Base-by-base conservation (phyloP, 2,329 filamentous ascomycete genomes). In the Penicillium brevicompactum region DNA sequence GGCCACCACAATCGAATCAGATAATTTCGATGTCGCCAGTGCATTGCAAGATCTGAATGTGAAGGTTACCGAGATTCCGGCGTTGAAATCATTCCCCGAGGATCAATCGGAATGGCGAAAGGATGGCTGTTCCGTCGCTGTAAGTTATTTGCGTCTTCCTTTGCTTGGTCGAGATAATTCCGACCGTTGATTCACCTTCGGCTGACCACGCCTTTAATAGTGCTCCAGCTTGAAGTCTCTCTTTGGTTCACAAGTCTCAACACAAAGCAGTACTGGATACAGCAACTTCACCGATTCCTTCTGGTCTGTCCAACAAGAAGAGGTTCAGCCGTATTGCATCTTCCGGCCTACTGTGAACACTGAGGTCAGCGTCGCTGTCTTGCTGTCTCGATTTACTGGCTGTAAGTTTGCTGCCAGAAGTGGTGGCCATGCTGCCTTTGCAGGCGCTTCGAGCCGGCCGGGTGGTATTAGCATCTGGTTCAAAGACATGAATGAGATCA, bases 341-440 rank as follows among this genome's bases (percentile, higher is more conserved):
- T 72, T 76, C 60, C 63, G 67, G 18, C 71, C 73, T 5, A 51
- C 59, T 4, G 55, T 49, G 9, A 60, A 67, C 21, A 51, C 56
- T 5, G 66, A 75, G 7, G 68, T 75, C 10, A 67, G 71, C n/a
- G 55, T 62, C n/a, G 57, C 63, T 6, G 55, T 76, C 4, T 55
- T 73, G 16, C 49, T 75, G n/a, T 64, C 67, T 6, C 65, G 64
- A 4, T 46, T 69, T 2, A 69, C 67, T 3, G 53, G 59, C 5
- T 76, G 74, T 30, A 67, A 69, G 0, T 86, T 86, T 59, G 82
- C 83, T 6, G 69, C 84, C 60, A 82, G 83, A 60, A 80, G 80
- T 7, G 84, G 83, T 27, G 84, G 84, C 1, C 83, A 86, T 68
- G 82, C 80, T 53, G 79, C 82, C 4, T 84, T 84, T 62, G 74